Evolutionary conservation across 139 green algal species (phyloP), one percentile per base, ranked within the genome.

Genomic region (Pleodorina starrii): DNA sequence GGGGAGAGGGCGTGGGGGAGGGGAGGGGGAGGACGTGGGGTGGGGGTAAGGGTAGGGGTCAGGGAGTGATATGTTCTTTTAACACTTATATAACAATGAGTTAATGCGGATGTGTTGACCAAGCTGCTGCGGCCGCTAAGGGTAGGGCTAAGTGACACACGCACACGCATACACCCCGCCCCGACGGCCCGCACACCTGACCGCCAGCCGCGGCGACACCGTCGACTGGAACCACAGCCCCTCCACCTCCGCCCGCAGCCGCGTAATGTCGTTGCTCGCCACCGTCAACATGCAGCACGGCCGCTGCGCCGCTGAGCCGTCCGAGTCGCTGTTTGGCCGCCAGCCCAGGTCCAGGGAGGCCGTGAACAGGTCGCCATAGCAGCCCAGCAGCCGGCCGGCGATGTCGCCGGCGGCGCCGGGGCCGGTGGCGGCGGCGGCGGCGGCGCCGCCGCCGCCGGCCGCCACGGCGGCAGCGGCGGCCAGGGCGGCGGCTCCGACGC

Each of bases 341-440:
- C 66, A 90, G 21, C 89, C 82, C 29, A 48, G 48, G 78, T 87
- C 87, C 76, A 93, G 27, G 1, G 42, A 81, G 10, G 84, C 90
- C 35, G 79, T 92, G 68, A 96, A 93, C 12, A 97, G 86, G 78
- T 96, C 93, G 5, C 96, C 96, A 80, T 90, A 95, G 87, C 93
- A 95, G 48, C 72, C 74, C 79, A 95, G 73, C 84, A 98, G 90
- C 76, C 92, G 90, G 23, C 86, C 90, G 40, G 96, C 86, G 29
- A 97, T 86, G 46, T 89, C 89, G 21, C 93, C 46, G 40, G 23
- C 35, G 16, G 69, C 60, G 7, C 69, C 54, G 12, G 23, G 4
- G n/a, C 46, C 38, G 40, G 57, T n/a, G 68, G 21, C 63, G 21
- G 21, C n/a, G 29, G n/a, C 44, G 43, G 19, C 66, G 59, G 9